phyloP scores from a whole-genome alignment of 1,284 basidiomycete species.

The Austropuccinia psidii region DNA sequence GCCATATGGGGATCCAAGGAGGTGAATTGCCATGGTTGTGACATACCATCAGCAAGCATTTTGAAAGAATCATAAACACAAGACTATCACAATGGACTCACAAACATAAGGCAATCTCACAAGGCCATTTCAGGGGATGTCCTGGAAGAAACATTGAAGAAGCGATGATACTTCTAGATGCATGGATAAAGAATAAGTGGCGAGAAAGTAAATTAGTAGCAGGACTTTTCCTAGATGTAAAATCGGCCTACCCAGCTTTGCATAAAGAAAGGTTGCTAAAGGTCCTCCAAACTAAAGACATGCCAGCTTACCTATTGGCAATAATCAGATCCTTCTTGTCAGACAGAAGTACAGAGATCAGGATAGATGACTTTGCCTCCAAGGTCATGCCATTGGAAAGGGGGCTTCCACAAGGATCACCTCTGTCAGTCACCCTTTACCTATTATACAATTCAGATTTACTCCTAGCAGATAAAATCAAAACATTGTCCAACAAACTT shows the following conservation, averaged over 20 bases:
- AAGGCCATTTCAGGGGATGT: neutral
- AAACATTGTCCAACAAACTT: neutral
- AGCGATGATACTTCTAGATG: neutral
- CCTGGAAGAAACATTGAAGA: neutral
- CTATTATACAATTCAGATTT: conserved; percentile 15
- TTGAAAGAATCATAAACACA: conserved; percentile 16
- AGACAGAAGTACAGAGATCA: neutral
- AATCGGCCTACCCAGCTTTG: conserved; percentile 7
- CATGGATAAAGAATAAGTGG: conserved; percentile 6
- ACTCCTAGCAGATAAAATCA: neutral
- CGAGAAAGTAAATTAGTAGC: neutral
- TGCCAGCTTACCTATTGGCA: neutral
- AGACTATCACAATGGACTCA: neutral
- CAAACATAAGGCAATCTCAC: neutral
- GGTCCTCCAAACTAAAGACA: neutral
- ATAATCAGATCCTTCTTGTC: neutral
- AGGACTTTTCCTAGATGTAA: conserved; percentile 9
- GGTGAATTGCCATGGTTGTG: no score
- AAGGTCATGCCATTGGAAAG: neutral
- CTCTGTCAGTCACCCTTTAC: neutral
- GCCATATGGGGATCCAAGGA: no score
- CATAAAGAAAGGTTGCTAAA: neutral
- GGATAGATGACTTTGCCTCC: neutral
- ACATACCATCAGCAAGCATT: neutral
- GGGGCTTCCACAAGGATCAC: conserved; percentile 17